A percentile compares a stretch with the other conserved stretches of the same genome.
These are phyloP conservation scores for Nakaseomyces kungkrabaensis DNA, from an alignment of 1,139 yeast genomes.

Conservation along the genomic window DNA sequence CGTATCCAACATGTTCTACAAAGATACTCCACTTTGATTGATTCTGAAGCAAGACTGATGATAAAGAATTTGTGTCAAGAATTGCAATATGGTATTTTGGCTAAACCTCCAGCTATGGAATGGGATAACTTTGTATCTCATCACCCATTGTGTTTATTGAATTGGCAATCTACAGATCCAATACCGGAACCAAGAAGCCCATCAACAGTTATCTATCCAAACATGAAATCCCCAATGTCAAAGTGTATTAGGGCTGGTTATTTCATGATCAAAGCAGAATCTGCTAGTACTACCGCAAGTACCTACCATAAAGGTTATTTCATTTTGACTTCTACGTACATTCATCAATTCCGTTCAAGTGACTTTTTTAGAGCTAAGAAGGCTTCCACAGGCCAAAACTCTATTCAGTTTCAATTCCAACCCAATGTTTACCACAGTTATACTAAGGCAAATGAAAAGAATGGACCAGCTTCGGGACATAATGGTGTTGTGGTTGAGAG, in stretches of 20 bases:
- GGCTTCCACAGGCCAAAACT: conserved; percentile 8
- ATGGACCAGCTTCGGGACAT: neutral
- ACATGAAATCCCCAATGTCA: conserved; percentile 41
- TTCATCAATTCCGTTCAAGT: conserved; percentile 61
- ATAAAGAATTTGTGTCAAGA: conserved; percentile 51
- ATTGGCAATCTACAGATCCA: conserved; percentile 40
- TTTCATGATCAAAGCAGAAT: conserved; percentile 50
- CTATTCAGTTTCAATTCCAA: conserved; percentile 6
- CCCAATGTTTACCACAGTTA: conserved; percentile 4
- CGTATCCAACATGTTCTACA: conserved; percentile 55
- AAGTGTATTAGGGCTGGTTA: conserved; percentile 47
- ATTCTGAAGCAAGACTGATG: conserved; percentile 47
- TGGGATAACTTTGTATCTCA: conserved; percentile 69
- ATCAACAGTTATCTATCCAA: conserved; percentile 41
- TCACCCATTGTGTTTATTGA: conserved; percentile 33
- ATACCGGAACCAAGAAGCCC: conserved; percentile 38
- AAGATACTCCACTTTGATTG: conserved; percentile 45
- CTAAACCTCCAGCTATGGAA: conserved; percentile 54
- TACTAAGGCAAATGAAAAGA: conserved; percentile 11
- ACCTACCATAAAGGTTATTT: conserved; percentile 58
- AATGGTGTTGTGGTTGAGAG: neutral
- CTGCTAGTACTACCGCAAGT: conserved; percentile 33
- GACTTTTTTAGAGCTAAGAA: conserved; percentile 34
- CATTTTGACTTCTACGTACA: conserved; percentile 59
- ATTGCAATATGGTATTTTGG: conserved; percentile 51